Conservation (phyloP, 2,329 filamentous ascomycete genomes). For the Exophiala dermatitidis region DNA sequence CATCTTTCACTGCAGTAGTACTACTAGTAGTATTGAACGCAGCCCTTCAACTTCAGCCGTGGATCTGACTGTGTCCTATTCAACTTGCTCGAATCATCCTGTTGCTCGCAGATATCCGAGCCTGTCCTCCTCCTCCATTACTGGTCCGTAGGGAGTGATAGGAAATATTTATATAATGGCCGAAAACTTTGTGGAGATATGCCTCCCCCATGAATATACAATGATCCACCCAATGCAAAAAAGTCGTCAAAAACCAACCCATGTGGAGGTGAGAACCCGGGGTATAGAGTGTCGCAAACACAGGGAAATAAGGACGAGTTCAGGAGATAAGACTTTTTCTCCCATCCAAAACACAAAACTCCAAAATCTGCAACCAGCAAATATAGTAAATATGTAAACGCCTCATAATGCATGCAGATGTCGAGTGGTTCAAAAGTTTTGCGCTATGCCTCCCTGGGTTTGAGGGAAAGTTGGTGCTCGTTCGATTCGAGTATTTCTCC, state of each 20-base stretch:
- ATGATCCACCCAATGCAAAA: background rate
- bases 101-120: background rate
- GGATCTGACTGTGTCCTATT: too few relatives aligned
- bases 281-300: background rate
- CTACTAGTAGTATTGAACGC: too few relatives aligned
- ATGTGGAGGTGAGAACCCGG: background rate
- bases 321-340: background rate
- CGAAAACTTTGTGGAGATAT: background rate
- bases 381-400: background rate
- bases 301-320: background rate
- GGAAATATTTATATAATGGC: background rate
- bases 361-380: background rate
- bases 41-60: too few relatives aligned
- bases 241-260: background rate
- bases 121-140: background rate
- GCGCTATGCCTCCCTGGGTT: slow-evolving; percentile 76
- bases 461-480: slow-evolving; percentile 82
- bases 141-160: background rate
- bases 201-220: background rate
- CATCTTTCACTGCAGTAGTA: too few relatives aligned
- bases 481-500: slow-evolving; percentile 91
- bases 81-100: background rate
- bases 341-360: background rate
- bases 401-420: too few relatives aligned
- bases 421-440: slow-evolving; percentile 67